phyloP scores from a whole-genome alignment of 805 yeast genomes.

The Starmerella powellii region DNA sequence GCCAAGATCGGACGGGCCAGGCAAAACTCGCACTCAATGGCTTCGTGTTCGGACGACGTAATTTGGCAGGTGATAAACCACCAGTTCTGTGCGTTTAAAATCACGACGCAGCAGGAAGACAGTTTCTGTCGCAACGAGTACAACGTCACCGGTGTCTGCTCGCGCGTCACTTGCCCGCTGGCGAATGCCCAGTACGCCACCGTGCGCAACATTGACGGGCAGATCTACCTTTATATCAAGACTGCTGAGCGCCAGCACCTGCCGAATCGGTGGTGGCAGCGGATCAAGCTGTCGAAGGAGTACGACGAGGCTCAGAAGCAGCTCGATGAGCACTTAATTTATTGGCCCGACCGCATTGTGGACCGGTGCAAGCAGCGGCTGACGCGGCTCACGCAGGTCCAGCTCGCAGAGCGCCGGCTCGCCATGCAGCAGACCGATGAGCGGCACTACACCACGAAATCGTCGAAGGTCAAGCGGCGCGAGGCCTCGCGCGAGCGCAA shows the following conservation, averaged over 20 bases:
- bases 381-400: constrained; percentile 88
- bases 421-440: constrained; percentile 73
- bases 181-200: constrained; percentile 47
- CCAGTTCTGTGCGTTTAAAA: constrained; percentile 88
- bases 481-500: constrained; percentile 91
- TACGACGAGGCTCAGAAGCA: constrained; percentile 79
- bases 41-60: constrained; percentile 51
- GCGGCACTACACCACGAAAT: constrained; percentile 82
- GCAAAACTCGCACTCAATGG: constrained; percentile 8
- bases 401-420: constrained; percentile 85
- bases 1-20: background rate
- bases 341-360: constrained; percentile 85
- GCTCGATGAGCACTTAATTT: constrained; percentile 71
- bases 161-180: constrained; percentile 87
- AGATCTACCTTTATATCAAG: constrained; percentile 58
- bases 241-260: constrained; percentile 96
- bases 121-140: constrained; percentile 92
- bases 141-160: constrained; percentile 89
- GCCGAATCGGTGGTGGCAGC: constrained; percentile 90
- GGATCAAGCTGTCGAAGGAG: constrained; percentile 79
- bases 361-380: constrained; percentile 95
- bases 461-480: constrained; percentile 88
- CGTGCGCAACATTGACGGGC: constrained; percentile 29
- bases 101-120: constrained; percentile 74
- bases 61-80: constrained; percentile 96